Conservation (phyloP, 805 yeast species). For the Spathaspora gorwiae region DNA sequence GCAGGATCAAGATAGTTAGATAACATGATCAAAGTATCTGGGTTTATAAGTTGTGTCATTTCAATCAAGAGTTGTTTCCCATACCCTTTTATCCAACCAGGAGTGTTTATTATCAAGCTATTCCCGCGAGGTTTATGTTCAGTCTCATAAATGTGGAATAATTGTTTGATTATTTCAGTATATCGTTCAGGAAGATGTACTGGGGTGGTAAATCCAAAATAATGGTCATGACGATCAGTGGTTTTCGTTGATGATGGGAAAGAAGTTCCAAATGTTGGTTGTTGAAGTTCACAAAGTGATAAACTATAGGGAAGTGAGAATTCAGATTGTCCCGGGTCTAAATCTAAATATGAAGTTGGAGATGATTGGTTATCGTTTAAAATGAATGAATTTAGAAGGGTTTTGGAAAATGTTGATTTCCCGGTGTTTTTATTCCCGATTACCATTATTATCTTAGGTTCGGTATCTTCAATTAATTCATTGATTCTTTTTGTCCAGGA, state of each 20-base stretch:
- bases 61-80: slow-evolving; percentile 64
- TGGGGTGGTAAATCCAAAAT: slow-evolving; percentile 67
- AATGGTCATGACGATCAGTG: slow-evolving; percentile 21
- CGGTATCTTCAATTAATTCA: not conserved
- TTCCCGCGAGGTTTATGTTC: slow-evolving; percentile 17
- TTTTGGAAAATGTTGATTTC: slow-evolving; percentile 64
- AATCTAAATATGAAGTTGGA: slow-evolving; percentile 54
- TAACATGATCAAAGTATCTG: slow-evolving; percentile 56
- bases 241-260: slow-evolving; percentile 14
- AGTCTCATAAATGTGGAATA: slow-evolving; percentile 30
- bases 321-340: slow-evolving; percentile 91
- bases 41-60: slow-evolving; percentile 41
- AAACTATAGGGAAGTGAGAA: slow-evolving; percentile 68
- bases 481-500: slow-evolving; percentile 8
- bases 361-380: slow-evolving; percentile 14
- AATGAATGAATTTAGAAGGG: slow-evolving; percentile 48
- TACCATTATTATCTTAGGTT: slow-evolving; percentile 31
- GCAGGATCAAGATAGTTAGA: slow-evolving; percentile 17
- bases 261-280: slow-evolving; percentile 27
- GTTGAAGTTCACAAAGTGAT: slow-evolving; percentile 41
- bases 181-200: slow-evolving; percentile 61
- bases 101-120: slow-evolving; percentile 65
- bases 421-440: slow-evolving; percentile 77
- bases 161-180: slow-evolving; percentile 33
- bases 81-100: slow-evolving; percentile 90